These are phyloP conservation scores for Sclerotinia spermophila DNA, from an alignment of 2,329 filamentous ascomycete species.

Conservation along the genomic window DNA sequence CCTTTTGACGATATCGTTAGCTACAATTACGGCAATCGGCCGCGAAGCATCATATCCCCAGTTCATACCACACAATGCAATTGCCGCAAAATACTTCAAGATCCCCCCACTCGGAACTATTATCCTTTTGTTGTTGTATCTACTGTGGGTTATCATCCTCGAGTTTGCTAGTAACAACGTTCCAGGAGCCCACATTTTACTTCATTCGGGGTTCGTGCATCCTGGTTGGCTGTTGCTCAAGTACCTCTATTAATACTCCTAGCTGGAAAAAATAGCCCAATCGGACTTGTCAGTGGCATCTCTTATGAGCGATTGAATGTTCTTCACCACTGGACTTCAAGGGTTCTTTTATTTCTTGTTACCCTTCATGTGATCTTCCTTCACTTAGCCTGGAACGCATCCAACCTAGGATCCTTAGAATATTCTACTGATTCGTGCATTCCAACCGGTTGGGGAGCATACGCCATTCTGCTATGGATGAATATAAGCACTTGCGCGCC, in stretches of 20 bases:
- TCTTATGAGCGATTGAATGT: slow-evolving; percentile 70
- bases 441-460: slow-evolving; percentile 57
- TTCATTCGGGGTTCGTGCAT: slow-evolving; percentile 56
- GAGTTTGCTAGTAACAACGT: slow-evolving; percentile 40
- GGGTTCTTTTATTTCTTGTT: slow-evolving; percentile 64
- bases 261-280: slow-evolving; percentile 55
- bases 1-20: slow-evolving; percentile 28
- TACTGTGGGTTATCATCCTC: slow-evolving; percentile 40
- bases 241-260: slow-evolving; percentile 62
- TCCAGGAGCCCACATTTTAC: slow-evolving; percentile 29
- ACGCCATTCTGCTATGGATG: slow-evolving; percentile 64
- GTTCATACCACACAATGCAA: slow-evolving; percentile 28
- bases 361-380: slow-evolving; percentile 37
- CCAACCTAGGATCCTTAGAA: slow-evolving; percentile 28
- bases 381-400: slow-evolving; percentile 30
- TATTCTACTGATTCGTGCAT: slow-evolving; percentile 34
- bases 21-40: slow-evolving; percentile 36
- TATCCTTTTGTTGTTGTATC: slow-evolving; percentile 39
- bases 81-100: slow-evolving; percentile 21
- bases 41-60: slow-evolving; percentile 39
- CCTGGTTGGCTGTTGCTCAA: slow-evolving; percentile 62
- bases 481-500: slow-evolving; percentile 60
- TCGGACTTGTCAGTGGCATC: slow-evolving; percentile 57
- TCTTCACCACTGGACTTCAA: slow-evolving; percentile 68
- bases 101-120: slow-evolving; percentile 38